These are phyloP conservation scores for Monilinia aucupariae DNA, from an alignment of 2,329 filamentous ascomycete genomes.

Conservation along the genomic window DNA sequence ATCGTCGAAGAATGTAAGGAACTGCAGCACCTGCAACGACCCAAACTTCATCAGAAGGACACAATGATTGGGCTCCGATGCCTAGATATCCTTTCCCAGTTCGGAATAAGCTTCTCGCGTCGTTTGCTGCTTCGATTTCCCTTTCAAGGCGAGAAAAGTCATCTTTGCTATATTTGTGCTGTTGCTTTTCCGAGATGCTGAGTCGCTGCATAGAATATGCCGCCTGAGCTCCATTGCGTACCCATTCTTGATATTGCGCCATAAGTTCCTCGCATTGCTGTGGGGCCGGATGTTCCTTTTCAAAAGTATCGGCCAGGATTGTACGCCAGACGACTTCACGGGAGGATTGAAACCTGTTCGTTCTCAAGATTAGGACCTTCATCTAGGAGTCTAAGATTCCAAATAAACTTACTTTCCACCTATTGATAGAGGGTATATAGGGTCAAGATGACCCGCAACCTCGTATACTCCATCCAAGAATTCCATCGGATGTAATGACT, in stretches of 20 bases:
- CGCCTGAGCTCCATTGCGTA: neutral
- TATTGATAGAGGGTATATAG: constrained; percentile 2
- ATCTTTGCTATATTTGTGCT: neutral
- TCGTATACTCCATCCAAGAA: constrained; percentile 5
- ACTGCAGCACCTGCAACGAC: constrained; percentile 15
- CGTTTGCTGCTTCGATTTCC: constrained; percentile 10
- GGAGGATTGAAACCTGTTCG: constrained; percentile 9
- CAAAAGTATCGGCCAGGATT: constrained; percentile 1
- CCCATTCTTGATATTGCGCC: constrained; percentile 7
- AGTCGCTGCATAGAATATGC: neutral
- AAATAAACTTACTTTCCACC: constrained; percentile 2
- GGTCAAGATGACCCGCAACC: neutral
- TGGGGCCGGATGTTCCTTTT: constrained; percentile 4
- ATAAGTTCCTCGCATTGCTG: constrained; percentile 4
- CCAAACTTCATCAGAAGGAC: constrained; percentile 16
- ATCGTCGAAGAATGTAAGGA: constrained; percentile 16
- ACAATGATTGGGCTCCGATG: constrained; percentile 10
- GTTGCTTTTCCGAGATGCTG: neutral
- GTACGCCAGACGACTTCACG: constrained; percentile 12
- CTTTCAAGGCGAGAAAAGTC: neutral
- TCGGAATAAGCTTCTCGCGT: constrained; percentile 3
- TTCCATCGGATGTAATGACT: neutral
- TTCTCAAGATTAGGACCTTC: neutral
- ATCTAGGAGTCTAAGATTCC: neutral
- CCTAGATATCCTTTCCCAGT: constrained; percentile 11